These are phyloP conservation scores for Cadophora sp. DNA, from an alignment of 2,329 filamentous ascomycete genomes.

Conservation along the genomic window DNA sequence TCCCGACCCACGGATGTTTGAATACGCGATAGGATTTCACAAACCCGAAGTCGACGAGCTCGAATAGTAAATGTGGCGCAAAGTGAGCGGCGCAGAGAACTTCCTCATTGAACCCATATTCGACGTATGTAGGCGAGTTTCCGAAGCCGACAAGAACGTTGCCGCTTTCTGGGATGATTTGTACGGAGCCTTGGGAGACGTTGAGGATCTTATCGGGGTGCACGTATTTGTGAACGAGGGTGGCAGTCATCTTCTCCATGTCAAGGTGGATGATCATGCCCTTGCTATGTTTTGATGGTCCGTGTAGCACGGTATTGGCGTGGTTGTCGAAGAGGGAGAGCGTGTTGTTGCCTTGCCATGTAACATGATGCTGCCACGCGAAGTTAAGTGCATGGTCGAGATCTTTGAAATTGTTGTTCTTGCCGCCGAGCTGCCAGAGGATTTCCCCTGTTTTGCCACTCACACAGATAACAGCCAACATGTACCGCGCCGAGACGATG, in stretches of 20 bases:
- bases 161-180: conserved; percentile 50
- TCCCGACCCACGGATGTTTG: conserved; percentile 40
- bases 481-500: conserved; percentile 53
- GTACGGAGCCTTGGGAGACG: conserved; percentile 53
- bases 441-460: conserved; percentile 52
- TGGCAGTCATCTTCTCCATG: conserved; percentile 50
- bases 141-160: conserved; percentile 58
- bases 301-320: conserved; percentile 48
- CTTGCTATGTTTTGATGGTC: conserved; percentile 31
- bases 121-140: conserved; percentile 55
- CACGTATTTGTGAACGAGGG: conserved; percentile 48
- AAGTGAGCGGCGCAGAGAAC: conserved; percentile 52
- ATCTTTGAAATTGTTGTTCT: conserved; percentile 50
- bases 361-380: conserved; percentile 56
- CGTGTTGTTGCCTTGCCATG: conserved; percentile 41
- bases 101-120: conserved; percentile 50
- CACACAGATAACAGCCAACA: conserved; percentile 53
- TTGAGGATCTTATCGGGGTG: conserved; percentile 48
- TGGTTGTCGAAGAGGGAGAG: conserved; percentile 43
- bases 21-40: conserved; percentile 41
- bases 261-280: conserved; percentile 50
- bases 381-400: conserved; percentile 50
- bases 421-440: conserved; percentile 55
- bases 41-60: conserved; percentile 31
- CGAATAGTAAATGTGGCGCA: conserved; percentile 41